Percentiles rank a stretch among this genome's conserved stretches.
These are phyloP conservation scores for Penicillium sp. DNA, from an alignment of 2,329 filamentous ascomycete genomes.

Conservation along the genomic window DNA sequence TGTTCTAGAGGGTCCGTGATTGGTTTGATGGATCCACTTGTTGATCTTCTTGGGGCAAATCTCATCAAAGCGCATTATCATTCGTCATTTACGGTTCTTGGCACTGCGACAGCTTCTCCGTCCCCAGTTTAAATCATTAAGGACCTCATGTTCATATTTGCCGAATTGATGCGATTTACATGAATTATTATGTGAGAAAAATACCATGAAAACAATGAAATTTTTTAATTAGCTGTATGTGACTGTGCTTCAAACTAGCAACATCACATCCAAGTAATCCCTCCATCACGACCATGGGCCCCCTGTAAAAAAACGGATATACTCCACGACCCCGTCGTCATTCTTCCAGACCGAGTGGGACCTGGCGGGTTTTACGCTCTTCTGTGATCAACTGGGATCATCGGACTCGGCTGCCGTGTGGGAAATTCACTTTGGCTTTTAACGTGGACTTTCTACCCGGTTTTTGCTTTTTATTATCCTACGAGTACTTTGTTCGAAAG, in stretches of 20 bases:
- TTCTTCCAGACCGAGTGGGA: conserved; percentile 28
- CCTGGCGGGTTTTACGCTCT: conserved; percentile 16
- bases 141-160: background rate
- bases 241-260: background rate
- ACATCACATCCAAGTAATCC: background rate
- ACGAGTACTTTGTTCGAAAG: background rate
- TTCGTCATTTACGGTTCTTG: conserved; percentile 1
- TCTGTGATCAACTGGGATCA: conserved; percentile 20
- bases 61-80: background rate
- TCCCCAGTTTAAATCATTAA: background rate
- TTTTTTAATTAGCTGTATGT: background rate
- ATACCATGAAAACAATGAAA: background rate
- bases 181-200: background rate
- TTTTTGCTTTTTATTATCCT: background rate
- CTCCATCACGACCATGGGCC: background rate
- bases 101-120: background rate
- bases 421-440: conserved; percentile 1
- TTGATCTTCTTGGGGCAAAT: conserved; percentile 7
- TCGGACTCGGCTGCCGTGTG: conserved; percentile 12
- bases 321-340: conserved; percentile 28
- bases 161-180: background rate
- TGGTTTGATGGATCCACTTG: background rate
- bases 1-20: conserved; percentile 6
- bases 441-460: background rate
- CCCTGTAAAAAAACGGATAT: background rate